Percentiles rank a stretch among this genome's conserved stretches.
Conservation (phyloP, 2,329 filamentous ascomycete species). For the Alternaria triticina region DNA sequence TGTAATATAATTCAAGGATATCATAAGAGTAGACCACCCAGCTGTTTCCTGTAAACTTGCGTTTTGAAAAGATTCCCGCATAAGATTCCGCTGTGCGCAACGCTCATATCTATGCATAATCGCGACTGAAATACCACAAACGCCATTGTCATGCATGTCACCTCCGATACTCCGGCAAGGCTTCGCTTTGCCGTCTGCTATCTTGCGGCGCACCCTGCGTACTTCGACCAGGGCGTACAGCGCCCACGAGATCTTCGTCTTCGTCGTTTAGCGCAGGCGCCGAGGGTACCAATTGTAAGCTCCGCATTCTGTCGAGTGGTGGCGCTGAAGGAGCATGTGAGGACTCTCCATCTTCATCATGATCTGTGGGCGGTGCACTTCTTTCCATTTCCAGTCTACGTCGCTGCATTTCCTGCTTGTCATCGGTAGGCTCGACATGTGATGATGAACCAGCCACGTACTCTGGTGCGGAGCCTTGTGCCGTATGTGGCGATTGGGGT, state of each 20-base stretch:
- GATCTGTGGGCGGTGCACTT: conserved; percentile 48
- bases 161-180: conserved; percentile 40
- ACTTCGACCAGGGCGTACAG: conserved; percentile 30
- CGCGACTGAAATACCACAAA: not conserved
- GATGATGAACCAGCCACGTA: conserved; percentile 41
- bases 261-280: conserved; percentile 44
- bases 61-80: not conserved
- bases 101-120: not conserved
- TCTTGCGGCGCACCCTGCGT: not conserved
- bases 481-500: conserved; percentile 16
- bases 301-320: conserved; percentile 16
- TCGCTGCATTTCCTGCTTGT: conserved; percentile 78
- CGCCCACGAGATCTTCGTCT: conserved; percentile 40
- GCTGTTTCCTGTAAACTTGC: not conserved
- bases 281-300: conserved; percentile 29
- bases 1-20: not conserved
- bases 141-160: conserved; percentile 16
- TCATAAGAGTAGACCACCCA: not conserved
- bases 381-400: conserved; percentile 49
- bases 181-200: conserved; percentile 30
- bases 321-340: conserved; percentile 27
- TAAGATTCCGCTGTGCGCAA: not conserved
- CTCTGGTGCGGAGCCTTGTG: conserved; percentile 28
- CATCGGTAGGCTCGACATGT: conserved; percentile 61
- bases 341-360: conserved; percentile 27